Conservation (phyloP, 192 early-diverging fungal species). For the Entomortierella beljakovae region DNA sequence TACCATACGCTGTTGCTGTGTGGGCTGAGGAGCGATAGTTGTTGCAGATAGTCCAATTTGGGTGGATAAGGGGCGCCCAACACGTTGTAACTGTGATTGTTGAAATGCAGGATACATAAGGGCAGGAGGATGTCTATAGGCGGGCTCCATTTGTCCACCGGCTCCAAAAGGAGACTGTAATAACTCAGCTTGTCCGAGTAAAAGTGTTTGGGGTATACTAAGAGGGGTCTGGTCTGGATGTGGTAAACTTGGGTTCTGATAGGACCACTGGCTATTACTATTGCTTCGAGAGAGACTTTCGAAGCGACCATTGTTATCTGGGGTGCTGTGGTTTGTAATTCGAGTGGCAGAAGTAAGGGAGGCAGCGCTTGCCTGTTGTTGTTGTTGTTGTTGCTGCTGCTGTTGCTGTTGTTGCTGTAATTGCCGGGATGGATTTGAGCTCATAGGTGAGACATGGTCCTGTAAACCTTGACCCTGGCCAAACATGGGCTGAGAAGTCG, state of each 20-base stretch:
- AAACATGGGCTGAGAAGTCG: slow-evolving; percentile 9
- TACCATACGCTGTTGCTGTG: slow-evolving; percentile 20
- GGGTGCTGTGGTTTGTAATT: slow-evolving; percentile 8
- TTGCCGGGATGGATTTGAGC: background rate
- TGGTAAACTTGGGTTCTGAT: background rate
- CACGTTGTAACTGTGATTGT: slow-evolving; percentile 22
- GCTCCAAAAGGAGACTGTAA: slow-evolving; percentile 10
- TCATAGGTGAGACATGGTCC: slow-evolving; percentile 13
- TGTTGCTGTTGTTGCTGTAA: slow-evolving; percentile 11
- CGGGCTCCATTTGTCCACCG: slow-evolving; percentile 5
- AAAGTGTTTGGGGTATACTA: slow-evolving; percentile 49
- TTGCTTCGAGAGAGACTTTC: slow-evolving; percentile 18
- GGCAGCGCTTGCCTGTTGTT: slow-evolving; percentile 3
- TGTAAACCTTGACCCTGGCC: slow-evolving; percentile 23
- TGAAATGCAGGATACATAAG: slow-evolving; percentile 9
- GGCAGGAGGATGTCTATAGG: slow-evolving; percentile 10
- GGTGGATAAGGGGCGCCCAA: slow-evolving; percentile 38
- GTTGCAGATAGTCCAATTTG: slow-evolving; percentile 28
- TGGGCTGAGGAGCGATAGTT: slow-evolving; percentile 33
- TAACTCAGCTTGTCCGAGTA: slow-evolving; percentile 28
- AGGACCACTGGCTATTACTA: slow-evolving; percentile 24
- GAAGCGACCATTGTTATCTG: slow-evolving; percentile 1
- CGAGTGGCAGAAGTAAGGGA: slow-evolving; percentile 7
- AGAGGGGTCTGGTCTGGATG: slow-evolving; percentile 46
- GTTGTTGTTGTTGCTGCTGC: slow-evolving; percentile 11